phyloP scores from a whole-genome alignment of 306 rosid genomes.

The Acmispon strigosus region DNA sequence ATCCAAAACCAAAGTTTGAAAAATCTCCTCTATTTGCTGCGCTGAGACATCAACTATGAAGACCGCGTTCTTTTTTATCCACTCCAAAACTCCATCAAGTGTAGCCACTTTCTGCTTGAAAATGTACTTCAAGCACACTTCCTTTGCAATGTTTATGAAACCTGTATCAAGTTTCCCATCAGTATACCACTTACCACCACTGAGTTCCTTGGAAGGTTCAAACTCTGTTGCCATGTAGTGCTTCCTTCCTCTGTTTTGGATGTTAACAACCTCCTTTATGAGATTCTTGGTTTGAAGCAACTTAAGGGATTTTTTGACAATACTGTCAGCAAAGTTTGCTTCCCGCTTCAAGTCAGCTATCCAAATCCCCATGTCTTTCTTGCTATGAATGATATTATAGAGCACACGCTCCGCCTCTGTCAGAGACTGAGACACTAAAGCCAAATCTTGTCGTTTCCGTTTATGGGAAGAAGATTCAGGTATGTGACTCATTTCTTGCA shows the following conservation, averaged over 20 bases:
- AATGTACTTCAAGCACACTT: conserved; percentile 30
- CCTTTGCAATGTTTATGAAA: conserved; percentile 39
- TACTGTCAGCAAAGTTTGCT: conserved; percentile 34
- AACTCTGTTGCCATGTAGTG: conserved; percentile 68
- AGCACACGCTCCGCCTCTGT: conserved; percentile 40
- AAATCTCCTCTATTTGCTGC: conserved; percentile 50
- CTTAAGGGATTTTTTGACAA: conserved; percentile 41
- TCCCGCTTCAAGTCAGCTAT: conserved; percentile 47
- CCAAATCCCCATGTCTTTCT: conserved; percentile 59
- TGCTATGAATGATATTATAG: conserved; percentile 45
- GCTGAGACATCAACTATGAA: conserved; percentile 27
- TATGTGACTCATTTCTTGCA: conserved; percentile 39
- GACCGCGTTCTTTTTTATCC: conserved; percentile 14
- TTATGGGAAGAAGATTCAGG: conserved; percentile 43
- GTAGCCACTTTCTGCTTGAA: conserved; percentile 43
- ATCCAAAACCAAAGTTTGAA: conserved; percentile 56
- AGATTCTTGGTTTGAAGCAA: conserved; percentile 44
- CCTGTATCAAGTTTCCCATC: conserved; percentile 47
- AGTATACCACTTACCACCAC: conserved; percentile 65
- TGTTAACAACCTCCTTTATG: conserved; percentile 59
- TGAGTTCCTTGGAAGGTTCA: conserved; percentile 62
- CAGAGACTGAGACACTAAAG: conserved; percentile 23
- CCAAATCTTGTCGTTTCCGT: conserved; percentile 44
- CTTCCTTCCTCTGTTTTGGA: conserved; percentile 59
- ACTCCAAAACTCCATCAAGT: conserved; percentile 35